Evolutionary conservation across 805 yeast species (phyloP), one percentile per base, ranked within the genome.

Genomic region (Ogataea ganodermae): DNA sequence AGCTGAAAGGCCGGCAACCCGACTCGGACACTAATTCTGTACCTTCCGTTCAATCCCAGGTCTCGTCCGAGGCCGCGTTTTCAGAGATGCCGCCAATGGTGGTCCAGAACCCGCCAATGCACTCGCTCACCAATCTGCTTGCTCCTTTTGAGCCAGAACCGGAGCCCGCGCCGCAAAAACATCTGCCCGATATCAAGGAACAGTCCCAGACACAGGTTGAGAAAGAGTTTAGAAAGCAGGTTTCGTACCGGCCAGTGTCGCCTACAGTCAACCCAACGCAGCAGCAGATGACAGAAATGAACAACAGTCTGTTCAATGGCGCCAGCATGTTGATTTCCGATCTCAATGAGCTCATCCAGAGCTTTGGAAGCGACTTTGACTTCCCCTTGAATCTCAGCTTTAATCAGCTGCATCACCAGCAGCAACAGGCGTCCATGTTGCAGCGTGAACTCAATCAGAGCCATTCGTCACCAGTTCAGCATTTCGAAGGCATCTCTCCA

Each of bases 311-410:
- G 3, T 56, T 69, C 45, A 56, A 62, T 37, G 71, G 69, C 32
- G 71, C 71, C 4, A 60, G 69, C 16, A 57, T 61, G 43, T 52
- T 69, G 45, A 69, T 69, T 41, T 58, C 66, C 10, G 71, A 69
- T 44, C 54, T 69, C 44, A 68, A 68, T 46, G 69, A 63, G 14
- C 47, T 69, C 42, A 66, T 69, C 35, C 60, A 62, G 27, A 59
- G 58, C 12, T 61, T 65, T 48, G 57, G 57, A 12, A 31, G 48
- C 9, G 67, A 65, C 22, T 52, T 57, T 26, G 57, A 55, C 22
- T 51, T 51, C 16, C 57, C 58, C 13, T 35, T 47, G 12, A 42
- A 39, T 17, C 37, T 13, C 26, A n/a, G 24, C 21, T 27, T 14
- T 33, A 9, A 22, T 28, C 46, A 20, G 12, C 33, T 32, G 6